Evolutionary conservation across 1,284 basidiomycete genomes (phyloP).

Genomic region (Gomphus sp.): DNA sequence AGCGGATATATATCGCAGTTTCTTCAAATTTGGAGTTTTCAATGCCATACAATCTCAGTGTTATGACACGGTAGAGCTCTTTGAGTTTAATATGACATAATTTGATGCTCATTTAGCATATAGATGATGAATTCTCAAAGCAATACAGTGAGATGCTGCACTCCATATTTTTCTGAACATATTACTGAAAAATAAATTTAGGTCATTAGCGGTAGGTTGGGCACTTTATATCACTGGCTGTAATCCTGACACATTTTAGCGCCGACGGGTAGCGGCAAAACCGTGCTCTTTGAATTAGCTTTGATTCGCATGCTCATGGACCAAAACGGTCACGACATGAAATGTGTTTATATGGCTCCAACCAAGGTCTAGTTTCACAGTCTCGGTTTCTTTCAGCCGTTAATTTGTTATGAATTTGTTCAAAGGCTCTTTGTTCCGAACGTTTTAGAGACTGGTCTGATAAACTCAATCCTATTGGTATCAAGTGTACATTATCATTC

Average conservation of each 20-base stretch:
- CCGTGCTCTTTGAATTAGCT: conserved; percentile 87
- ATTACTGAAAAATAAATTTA: conserved; percentile 20
- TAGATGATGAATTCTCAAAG: conserved; percentile 62
- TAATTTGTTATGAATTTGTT: not conserved
- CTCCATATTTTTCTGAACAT: not conserved
- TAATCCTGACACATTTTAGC: conserved; percentile 33
- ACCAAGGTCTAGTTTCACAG: conserved; percentile 61
- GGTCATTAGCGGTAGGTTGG: conserved; percentile 62
- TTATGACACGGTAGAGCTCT: conserved; percentile 54
- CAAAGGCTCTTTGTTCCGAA: conserved; percentile 82
- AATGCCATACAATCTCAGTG: conserved; percentile 85
- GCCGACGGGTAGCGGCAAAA: conserved; percentile 90
- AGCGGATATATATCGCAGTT: conserved; percentile 74
- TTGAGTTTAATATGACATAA: not conserved
- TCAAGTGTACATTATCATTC: conserved; percentile 45
- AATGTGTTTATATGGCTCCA: conserved; percentile 91
- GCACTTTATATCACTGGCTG: conserved; percentile 9
- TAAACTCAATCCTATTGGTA: conserved; percentile 68
- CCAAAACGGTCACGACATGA: conserved; percentile 29
- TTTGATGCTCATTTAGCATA: not conserved
- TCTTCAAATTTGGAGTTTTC: conserved; percentile 86
- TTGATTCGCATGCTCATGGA: conserved; percentile 70
- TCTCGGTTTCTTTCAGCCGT: not conserved
- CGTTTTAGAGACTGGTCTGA: conserved; percentile 75
- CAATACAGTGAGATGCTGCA: conserved; percentile 55